Percentiles rank a stretch among this genome's conserved stretches.
phyloP scores from a whole-genome alignment of 2,329 filamentous ascomycete species.

The Colletotrichum sp. region DNA sequence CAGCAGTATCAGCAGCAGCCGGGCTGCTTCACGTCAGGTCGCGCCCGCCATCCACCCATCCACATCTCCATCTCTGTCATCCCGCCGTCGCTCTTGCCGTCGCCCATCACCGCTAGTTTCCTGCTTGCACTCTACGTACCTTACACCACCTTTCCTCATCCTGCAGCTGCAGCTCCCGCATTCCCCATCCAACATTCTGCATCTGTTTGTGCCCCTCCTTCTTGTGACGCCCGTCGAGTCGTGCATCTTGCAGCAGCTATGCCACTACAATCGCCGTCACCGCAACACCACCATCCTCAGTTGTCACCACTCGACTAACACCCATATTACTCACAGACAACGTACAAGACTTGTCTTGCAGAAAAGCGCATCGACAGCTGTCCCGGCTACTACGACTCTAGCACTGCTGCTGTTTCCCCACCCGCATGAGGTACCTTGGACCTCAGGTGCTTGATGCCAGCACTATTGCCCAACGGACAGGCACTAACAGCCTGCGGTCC shows the following conservation, averaged over 20 bases:
- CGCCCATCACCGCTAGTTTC: constrained; percentile 6
- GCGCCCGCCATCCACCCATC: neutral
- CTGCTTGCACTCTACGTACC: neutral
- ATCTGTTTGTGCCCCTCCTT: neutral
- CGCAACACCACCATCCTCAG: neutral
- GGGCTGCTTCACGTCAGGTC: neutral
- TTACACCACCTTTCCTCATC: neutral
- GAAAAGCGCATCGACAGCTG: neutral
- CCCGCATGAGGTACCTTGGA: neutral
- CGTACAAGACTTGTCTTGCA: neutral
- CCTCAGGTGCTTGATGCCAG: constrained; percentile 12
- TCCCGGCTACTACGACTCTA: neutral
- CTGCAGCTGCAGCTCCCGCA: neutral
- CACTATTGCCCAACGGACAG: neutral
- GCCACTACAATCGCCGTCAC: neutral
- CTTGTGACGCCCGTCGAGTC: neutral
- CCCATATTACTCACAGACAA: neutral
- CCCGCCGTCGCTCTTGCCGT: neutral
- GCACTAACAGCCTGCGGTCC: constrained; percentile 14
- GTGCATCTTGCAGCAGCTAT: neutral
- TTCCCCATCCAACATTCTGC: constrained; percentile 4
- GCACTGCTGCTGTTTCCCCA: neutral
- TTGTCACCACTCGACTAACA: neutral
- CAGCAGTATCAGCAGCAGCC: neutral
- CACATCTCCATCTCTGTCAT: neutral